Conservation (phyloP, 805 yeast genomes). For the Hanseniaspora hatyaiensis region DNA sequence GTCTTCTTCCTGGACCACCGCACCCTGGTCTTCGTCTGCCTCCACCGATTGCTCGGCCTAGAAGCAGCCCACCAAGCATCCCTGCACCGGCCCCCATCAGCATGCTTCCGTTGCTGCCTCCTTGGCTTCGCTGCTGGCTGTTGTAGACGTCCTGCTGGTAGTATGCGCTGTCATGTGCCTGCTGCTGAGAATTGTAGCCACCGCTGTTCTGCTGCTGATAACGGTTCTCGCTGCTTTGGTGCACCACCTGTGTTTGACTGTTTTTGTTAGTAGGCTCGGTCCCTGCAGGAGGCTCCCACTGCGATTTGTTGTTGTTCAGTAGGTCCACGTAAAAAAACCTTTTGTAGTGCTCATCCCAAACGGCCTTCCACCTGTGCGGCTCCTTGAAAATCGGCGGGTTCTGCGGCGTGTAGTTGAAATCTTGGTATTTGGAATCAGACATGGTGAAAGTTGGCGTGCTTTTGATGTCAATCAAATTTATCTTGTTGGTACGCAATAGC, state of each 20-base stretch:
- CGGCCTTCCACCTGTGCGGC: constrained; percentile 63
- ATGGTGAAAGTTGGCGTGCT: background rate
- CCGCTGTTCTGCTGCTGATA: too few species aligned
- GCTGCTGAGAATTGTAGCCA: too few species aligned
- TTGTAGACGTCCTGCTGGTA: constrained; percentile 5
- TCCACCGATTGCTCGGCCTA: too few species aligned
- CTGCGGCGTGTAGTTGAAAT: constrained; percentile 18
- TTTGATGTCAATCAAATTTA: too few species aligned
- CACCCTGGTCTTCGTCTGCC: too few species aligned
- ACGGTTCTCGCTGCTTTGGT: too few species aligned
- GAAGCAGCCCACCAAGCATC: background rate
- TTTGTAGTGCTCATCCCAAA: constrained; percentile 55
- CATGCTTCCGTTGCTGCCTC: constrained; percentile 19
- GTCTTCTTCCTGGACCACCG: background rate
- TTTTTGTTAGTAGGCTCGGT: constrained; percentile 28
- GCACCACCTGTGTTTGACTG: constrained; percentile 32
- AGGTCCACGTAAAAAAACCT: constrained; percentile 76
- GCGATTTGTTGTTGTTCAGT: constrained; percentile 52
- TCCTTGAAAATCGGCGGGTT: constrained; percentile 45
- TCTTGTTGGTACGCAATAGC: too few species aligned
- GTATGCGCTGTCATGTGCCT: background rate
- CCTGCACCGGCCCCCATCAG: constrained; percentile 12
- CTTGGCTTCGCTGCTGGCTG: constrained; percentile 16
- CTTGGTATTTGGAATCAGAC: background rate
- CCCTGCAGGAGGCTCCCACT: constrained; percentile 78